Conservation (phyloP, 257 asterid species). For the Solanum sejunctum region DNA sequence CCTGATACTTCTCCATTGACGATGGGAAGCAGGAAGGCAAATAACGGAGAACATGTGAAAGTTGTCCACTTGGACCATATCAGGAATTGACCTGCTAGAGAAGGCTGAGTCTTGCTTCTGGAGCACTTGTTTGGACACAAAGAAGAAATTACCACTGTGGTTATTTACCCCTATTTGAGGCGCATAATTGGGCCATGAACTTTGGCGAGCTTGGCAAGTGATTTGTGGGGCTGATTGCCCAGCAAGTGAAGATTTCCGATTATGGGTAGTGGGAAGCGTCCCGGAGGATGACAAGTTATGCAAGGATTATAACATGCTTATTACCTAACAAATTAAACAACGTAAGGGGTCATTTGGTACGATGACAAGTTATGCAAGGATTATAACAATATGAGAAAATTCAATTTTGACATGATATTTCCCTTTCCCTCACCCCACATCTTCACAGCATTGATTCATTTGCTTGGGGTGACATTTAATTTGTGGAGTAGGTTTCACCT, state of each 20-base stretch:
- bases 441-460: no score
- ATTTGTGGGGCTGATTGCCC: slow-evolving; percentile 60
- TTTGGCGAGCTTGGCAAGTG: slow-evolving; percentile 40
- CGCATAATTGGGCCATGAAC: slow-evolving; percentile 57
- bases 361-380: no score
- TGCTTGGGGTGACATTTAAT: background rate
- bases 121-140: slow-evolving; percentile 53
- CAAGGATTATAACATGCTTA: no score
- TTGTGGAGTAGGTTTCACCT: no score
- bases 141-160: slow-evolving; percentile 48
- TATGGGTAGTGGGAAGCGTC: slow-evolving; percentile 58
- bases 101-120: slow-evolving; percentile 61
- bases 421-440: no score
- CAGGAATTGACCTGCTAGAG: slow-evolving; percentile 37
- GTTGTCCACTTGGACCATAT: slow-evolving; percentile 46
- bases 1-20: slow-evolving; percentile 58
- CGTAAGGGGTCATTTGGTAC: no score
- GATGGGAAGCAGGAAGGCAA: slow-evolving; percentile 52
- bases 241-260: slow-evolving; percentile 66
- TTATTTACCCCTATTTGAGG: slow-evolving; percentile 43
- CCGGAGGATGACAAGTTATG: no score
- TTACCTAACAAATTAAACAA: no score
- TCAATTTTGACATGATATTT: no score
- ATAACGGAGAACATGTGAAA: slow-evolving; percentile 48
- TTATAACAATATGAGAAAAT: no score